Percentiles rank a stretch among this genome's conserved stretches.
These are phyloP conservation scores for Eucalyptus cloeziana DNA, from an alignment of 345 rosid genomes.

Conservation along the genomic window DNA sequence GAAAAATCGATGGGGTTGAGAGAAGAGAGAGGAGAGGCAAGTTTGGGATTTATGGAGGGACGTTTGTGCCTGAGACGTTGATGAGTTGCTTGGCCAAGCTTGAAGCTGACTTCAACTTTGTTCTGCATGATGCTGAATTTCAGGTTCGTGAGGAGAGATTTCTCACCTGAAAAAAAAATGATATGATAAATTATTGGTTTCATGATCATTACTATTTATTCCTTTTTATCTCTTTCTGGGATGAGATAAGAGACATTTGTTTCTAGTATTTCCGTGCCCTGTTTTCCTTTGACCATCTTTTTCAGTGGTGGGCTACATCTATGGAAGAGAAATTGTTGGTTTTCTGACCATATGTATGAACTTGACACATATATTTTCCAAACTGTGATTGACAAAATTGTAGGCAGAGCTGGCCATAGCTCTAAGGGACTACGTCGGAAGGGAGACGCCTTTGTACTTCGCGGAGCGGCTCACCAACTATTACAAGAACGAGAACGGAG, in stretches of 20 bases:
- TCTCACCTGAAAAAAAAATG: not conserved
- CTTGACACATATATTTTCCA: not conserved
- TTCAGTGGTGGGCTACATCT: not conserved
- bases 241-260: not conserved
- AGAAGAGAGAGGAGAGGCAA: conserved; percentile 7
- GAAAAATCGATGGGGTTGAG: not conserved
- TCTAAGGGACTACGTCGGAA: conserved; percentile 68
- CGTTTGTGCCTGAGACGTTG: conserved; percentile 62
- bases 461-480: conserved; percentile 53
- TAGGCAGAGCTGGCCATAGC: conserved; percentile 54
- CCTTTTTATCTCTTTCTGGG: not conserved
- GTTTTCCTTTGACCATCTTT: not conserved
- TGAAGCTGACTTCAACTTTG: conserved; percentile 41
- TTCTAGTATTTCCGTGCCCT: not conserved
- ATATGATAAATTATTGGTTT: not conserved
- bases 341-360: not conserved
- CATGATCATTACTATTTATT: no score
- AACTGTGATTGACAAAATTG: not conserved
- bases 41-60: conserved; percentile 76
- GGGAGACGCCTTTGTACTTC: conserved; percentile 75
- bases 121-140: conserved; percentile 34
- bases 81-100: conserved; percentile 33
- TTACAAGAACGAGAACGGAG: conserved; percentile 38
- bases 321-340: not conserved
- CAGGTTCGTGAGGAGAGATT: conserved; percentile 30